Evolutionary conservation across 2,329 filamentous ascomycete species (phyloP).

Genomic region (Plectosphaerella cucumerina): DNA sequence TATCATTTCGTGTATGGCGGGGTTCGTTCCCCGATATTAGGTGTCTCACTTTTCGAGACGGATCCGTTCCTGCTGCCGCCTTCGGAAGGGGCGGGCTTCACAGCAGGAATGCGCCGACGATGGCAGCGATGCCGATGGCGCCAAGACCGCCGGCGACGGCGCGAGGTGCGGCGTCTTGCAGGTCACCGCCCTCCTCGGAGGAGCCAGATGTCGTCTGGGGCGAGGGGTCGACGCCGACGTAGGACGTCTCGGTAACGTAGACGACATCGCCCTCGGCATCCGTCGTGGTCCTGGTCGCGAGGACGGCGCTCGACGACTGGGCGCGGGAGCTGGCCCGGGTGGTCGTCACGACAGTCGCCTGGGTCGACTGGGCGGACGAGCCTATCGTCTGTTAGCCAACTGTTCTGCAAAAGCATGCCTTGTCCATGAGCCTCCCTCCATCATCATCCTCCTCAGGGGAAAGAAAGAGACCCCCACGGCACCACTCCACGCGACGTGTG

Average conservation of each 20-base stretch:
- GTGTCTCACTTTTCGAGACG: too few relatives aligned
- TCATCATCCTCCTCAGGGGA: background rate
- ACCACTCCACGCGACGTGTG: too few relatives aligned
- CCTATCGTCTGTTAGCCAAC: background rate
- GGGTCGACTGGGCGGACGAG: background rate
- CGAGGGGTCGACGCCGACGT: conserved; percentile 38
- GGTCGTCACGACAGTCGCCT: conserved; percentile 18
- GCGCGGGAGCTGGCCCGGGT: conserved; percentile 17
- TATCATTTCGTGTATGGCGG: too few relatives aligned
- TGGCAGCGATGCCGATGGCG: conserved; percentile 14
- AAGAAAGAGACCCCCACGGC: too few relatives aligned
- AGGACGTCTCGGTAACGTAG: conserved; percentile 45
- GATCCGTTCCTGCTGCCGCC: background rate
- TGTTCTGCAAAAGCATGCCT: background rate
- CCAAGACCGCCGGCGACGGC: conserved; percentile 13
- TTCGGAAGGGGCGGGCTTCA: background rate
- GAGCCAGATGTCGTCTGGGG: conserved; percentile 19
- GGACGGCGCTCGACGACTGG: conserved; percentile 30
- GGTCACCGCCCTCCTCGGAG: conserved; percentile 19
- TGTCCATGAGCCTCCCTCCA: background rate
- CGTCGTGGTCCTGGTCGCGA: conserved; percentile 41
- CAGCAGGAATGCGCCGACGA: conserved; percentile 1
- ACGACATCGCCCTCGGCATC: conserved; percentile 38
- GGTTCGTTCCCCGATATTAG: too few relatives aligned
- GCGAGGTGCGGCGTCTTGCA: conserved; percentile 31